phyloP scores from a whole-genome alignment of 2,329 filamentous ascomycete genomes.

The Alternaria atra region DNA sequence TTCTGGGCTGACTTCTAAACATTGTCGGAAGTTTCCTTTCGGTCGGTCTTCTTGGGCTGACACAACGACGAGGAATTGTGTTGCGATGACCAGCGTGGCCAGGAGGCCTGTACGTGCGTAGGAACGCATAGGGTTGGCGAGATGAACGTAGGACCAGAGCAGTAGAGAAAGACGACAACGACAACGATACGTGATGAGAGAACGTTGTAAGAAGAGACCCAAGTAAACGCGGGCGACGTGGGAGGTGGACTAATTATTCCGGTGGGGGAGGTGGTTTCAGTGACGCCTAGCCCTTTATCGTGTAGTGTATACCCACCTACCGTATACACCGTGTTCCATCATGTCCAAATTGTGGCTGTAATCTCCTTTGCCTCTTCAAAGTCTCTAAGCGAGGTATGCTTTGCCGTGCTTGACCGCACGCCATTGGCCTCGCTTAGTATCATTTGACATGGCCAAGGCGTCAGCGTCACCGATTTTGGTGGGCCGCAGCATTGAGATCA shows the following conservation, averaged over 20 bases:
- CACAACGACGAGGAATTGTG: conserved; percentile 17
- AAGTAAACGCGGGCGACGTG: background rate
- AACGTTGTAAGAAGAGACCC: background rate
- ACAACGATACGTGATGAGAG: background rate
- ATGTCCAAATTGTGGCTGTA: background rate
- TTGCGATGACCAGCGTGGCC: conserved; percentile 16
- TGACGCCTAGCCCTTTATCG: conserved; percentile 11
- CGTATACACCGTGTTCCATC: conserved; percentile 26
- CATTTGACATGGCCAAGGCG: conserved; percentile 9
- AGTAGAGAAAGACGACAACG: background rate
- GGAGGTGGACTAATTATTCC: conserved; percentile 8
- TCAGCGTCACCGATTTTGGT: conserved; percentile 8
- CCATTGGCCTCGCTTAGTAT: conserved; percentile 20
- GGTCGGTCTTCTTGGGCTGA: conserved; percentile 28
- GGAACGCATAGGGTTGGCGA: conserved; percentile 13
- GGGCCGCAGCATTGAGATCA: background rate
- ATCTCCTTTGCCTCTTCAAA: conserved; percentile 6
- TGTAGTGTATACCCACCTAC: conserved; percentile 15
- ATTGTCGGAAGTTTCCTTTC: conserved; percentile 34
- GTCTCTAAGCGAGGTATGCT: conserved; percentile 25
- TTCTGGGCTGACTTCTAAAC: conserved; percentile 30
- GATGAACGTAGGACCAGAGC: conserved; percentile 1
- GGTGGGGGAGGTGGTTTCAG: conserved; percentile 3
- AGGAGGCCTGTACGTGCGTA: conserved; percentile 18
- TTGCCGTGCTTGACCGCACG: background rate